phyloP scores from a whole-genome alignment of 2,329 filamentous ascomycete genomes.

The Pseudovirgaria hyperparasitica region DNA sequence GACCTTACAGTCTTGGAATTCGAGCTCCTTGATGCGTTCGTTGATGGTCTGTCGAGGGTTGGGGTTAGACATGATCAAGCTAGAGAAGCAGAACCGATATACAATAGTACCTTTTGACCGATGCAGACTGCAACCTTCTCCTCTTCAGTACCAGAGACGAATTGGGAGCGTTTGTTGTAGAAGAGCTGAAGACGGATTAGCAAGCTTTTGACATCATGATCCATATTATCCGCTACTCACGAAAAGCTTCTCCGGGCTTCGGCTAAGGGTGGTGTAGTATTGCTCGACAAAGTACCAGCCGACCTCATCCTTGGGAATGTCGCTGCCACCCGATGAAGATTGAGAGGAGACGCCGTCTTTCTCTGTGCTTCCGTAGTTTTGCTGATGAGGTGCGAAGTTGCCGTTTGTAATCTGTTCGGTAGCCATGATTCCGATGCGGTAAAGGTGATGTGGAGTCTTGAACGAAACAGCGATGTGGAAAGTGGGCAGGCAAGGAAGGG shows the following conservation, averaged over 20 bases:
- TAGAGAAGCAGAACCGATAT: conserved; percentile 4
- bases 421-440: not conserved
- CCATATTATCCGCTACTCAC: conserved; percentile 22
- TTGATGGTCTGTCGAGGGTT: conserved; percentile 59
- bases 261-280: conserved; percentile 96
- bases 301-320: conserved; percentile 76
- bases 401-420: not conserved
- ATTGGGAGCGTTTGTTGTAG: conserved; percentile 92
- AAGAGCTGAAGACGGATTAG: conserved; percentile 48
- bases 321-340: conserved; percentile 12
- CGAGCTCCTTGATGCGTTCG: conserved; percentile 82
- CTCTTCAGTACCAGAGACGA: conserved; percentile 83
- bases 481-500: too few species aligned
- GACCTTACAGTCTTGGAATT: conserved; percentile 97
- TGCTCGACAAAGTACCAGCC: conserved; percentile 99
- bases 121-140: conserved; percentile 77
- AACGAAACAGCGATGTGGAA: too few species aligned
- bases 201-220: not conserved
- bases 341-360: too few species aligned
- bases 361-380: too few species aligned
- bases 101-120: conserved; percentile 62
- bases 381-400: too few species aligned
- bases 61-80: conserved; percentile 1
- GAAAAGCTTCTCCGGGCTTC: conserved; percentile 84
- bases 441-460: not conserved